Percentiles rank a stretch among this genome's conserved stretches.
These are phyloP conservation scores for Xylaria acuta DNA, from an alignment of 495 filamentous ascomycete species.

Conservation along the genomic window DNA sequence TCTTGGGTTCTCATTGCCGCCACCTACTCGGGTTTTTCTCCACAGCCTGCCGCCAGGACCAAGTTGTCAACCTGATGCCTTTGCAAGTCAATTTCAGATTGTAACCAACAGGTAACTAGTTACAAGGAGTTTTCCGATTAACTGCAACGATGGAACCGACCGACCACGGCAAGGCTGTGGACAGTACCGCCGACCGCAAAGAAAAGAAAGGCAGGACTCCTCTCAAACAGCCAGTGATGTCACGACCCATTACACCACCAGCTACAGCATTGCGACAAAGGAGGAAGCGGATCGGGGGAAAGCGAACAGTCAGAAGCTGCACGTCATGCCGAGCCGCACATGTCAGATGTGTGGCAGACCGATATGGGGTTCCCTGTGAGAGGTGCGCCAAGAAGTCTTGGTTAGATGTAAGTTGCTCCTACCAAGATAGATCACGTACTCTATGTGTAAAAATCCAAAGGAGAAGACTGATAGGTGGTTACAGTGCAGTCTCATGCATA, in stretches of 20 bases:
- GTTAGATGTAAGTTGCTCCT: conserved; percentile 18
- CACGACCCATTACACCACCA: conserved; percentile 3
- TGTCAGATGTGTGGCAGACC: conserved; percentile 27
- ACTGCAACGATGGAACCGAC: not conserved
- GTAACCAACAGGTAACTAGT: not conserved
- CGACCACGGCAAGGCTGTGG: not conserved
- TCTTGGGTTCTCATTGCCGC: not conserved
- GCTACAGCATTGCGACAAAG: not conserved
- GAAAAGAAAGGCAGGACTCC: conserved; percentile 18
- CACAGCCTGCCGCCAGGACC: not conserved
- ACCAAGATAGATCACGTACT: not conserved
- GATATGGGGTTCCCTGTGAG: conserved; percentile 27
- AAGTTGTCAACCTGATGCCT: not conserved
- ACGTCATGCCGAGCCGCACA: conserved; percentile 22
- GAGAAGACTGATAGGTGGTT: not conserved
- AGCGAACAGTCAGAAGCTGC: conserved; percentile 23
- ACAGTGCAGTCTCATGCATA: conserved; percentile 23
- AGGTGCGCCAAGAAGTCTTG: conserved; percentile 23
- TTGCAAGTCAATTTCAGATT: not conserved
- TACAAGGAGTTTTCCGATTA: not conserved
- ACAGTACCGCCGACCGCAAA: not conserved
- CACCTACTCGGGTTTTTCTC: not conserved
- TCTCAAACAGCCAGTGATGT: conserved; percentile 1
- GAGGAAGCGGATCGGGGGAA: conserved; percentile 20
- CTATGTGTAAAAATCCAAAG: not conserved